Conservation (phyloP, 345 rosid species). For the Sisymbrium altissimum region DNA sequence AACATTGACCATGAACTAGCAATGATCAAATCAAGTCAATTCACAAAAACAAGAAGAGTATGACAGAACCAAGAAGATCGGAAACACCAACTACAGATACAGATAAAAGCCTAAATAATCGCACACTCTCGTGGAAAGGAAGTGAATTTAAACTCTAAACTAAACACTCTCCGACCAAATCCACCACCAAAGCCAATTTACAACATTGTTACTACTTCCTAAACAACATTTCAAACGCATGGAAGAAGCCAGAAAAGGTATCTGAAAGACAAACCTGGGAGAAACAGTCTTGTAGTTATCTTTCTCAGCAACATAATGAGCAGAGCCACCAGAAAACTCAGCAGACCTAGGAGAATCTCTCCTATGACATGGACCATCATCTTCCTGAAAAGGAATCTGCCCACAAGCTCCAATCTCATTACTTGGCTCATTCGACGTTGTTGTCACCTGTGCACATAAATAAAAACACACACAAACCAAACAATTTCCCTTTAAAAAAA, state of each 20-base stretch:
- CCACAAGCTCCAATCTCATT: slow-evolving; percentile 43
- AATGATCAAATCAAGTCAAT: neutral
- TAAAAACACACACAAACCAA: neutral
- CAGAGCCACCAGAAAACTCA: slow-evolving; percentile 39
- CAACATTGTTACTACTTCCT: neutral
- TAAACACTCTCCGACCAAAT: neutral
- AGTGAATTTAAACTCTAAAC: neutral
- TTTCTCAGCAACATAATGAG: slow-evolving; percentile 34
- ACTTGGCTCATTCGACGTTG: slow-evolving; percentile 46
- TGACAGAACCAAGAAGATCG: neutral
- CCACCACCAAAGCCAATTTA: neutral
- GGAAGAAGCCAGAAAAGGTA: neutral
- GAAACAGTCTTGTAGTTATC: slow-evolving; percentile 41
- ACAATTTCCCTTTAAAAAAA: neutral
- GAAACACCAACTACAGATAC: neutral
- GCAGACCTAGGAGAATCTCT: slow-evolving; percentile 48
- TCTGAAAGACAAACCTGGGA: slow-evolving; percentile 46
- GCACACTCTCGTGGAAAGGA: neutral
- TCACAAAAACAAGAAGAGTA: neutral
- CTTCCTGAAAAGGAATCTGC: slow-evolving; percentile 34
- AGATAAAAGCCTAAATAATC: neutral
- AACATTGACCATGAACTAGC: neutral
- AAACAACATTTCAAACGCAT: neutral
- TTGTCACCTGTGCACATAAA: slow-evolving; percentile 35
- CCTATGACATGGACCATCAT: slow-evolving; percentile 39